phyloP scores from a whole-genome alignment of 352 stramenopile species.

The Aphanomyces euteiches region DNA sequence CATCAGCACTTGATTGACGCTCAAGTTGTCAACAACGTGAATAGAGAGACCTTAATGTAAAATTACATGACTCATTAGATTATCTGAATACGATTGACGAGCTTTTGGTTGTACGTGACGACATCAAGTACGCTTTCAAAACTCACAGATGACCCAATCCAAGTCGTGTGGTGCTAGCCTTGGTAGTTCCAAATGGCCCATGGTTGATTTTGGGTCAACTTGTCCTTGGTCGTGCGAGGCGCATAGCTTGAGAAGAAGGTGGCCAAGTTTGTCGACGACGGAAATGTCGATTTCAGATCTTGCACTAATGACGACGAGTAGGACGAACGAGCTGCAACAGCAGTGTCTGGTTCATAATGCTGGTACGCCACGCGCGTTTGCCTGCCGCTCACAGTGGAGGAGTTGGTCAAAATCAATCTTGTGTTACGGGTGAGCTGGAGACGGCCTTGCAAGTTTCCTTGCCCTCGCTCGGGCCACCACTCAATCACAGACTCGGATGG shows the following conservation, averaged over 20 bases:
- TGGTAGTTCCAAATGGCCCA: neutral
- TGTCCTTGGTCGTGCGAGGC: too few relatives aligned
- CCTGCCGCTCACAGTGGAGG: neutral
- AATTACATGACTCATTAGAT: neutral
- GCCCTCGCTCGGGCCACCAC: neutral
- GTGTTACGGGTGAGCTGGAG: neutral
- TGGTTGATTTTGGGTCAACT: neutral
- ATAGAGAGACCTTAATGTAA: too few relatives aligned
- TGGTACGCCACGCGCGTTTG: slow-evolving; percentile 5
- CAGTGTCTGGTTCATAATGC: neutral
- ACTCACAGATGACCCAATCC: slow-evolving; percentile 2
- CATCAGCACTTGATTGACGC: too few relatives aligned
- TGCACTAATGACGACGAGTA: too few relatives aligned
- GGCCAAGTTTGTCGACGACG: too few relatives aligned
- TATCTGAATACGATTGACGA: neutral
- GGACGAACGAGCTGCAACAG: too few relatives aligned
- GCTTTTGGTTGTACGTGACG: slow-evolving; percentile 1
- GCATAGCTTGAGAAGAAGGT: too few relatives aligned
- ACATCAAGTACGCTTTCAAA: slow-evolving; percentile 12
- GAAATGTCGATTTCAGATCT: too few relatives aligned
- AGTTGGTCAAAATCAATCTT: neutral
- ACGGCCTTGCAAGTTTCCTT: neutral
- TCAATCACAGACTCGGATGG: neutral
- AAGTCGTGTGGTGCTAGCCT: neutral
- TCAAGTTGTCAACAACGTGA: too few relatives aligned